Evolutionary conservation across 225 moss, liverwort and hornwort species (phyloP), one percentile per base, ranked within the genome.

Genomic region (Marchantia paleacea): DNA sequence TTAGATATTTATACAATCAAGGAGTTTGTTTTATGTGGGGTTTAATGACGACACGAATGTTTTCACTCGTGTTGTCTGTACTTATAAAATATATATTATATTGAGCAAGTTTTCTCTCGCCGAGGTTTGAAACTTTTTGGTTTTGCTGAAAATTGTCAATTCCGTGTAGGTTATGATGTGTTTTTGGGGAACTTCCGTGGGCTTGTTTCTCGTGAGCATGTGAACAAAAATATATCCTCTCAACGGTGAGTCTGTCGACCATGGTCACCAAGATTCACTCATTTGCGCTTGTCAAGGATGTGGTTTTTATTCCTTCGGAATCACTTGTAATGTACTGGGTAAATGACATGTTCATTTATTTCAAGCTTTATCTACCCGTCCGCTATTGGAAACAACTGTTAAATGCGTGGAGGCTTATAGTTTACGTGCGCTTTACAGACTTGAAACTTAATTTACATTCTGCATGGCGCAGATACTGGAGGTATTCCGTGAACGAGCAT

Each of bases 141-240:
- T 39, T 39, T 39, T 39, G 39, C 39, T 39, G 39, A 39, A 39
- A 39, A 39, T 2, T 39, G 39, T 39, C 39, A 39, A 39, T 79
- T 2, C 4, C 50, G 60, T 83, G 88, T 88, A 99, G 99, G 95
- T 77, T 99, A 91, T 82, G 99, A 99, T 85, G 99, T 95, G 4
- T 99, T 95, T 72, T 65, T 99, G 69, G 99, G 99, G n/a, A 99
- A 99, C 73, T 86, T 95, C 20, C 94, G 99, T 55, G 99, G 99
- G 14, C 82, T 99, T 75, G 95, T 92, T 53, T 99, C 99, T 72
- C 85, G 94, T 66, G 99, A 99, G 81, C 99, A 99, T 72, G 91
- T 94, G 12, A 82, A 92, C 77, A 90, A 89, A 77, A 66, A 85
- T 20, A 92, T 99, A 11, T 95, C 95, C 50, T 85, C 95, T 55